Conservation (phyloP, 2,329 filamentous ascomycete genomes). For the Colletotrichum caudatum region DNA sequence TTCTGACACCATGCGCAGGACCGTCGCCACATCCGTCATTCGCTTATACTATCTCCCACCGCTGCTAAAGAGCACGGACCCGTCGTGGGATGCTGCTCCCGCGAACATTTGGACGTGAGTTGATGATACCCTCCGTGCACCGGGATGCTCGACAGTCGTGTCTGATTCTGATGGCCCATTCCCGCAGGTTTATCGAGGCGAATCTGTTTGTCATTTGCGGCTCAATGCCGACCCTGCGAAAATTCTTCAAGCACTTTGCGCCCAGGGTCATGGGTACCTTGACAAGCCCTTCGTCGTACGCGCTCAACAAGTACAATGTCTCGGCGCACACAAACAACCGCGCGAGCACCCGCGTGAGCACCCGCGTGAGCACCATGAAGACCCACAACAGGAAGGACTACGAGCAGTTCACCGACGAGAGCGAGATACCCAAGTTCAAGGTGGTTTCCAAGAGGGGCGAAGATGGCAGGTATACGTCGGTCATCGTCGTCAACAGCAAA, state of each 20-base stretch:
- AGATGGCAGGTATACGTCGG: constrained; percentile 32
- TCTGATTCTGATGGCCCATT: too few species aligned
- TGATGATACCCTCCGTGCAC: fast-evolving
- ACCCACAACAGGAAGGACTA: constrained; percentile 12
- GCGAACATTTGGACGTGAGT: constrained; percentile 40
- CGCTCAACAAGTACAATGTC: neutral
- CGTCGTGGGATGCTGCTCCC: constrained; percentile 37
- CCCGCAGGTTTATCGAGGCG: constrained; percentile 50
- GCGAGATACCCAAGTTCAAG: constrained; percentile 26
- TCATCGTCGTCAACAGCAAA: constrained; percentile 19
- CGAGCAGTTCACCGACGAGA: constrained; percentile 30
- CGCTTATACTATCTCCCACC: constrained; percentile 27
- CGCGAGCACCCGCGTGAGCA: neutral
- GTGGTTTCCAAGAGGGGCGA: constrained; percentile 18
- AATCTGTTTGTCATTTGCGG: constrained; percentile 58
- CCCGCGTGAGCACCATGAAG: neutral
- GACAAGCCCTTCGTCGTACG: constrained; percentile 4
- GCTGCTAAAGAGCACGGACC: constrained; percentile 24
- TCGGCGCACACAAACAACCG: neutral
- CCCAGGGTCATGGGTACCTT: constrained; percentile 48
- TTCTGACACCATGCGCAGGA: constrained; percentile 9
- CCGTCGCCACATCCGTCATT: constrained; percentile 33
- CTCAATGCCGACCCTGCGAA: constrained; percentile 54
- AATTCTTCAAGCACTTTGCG: constrained; percentile 54
- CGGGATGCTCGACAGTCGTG: too few species aligned